Conservation (phyloP, 2,329 filamentous ascomycete species). For the Apiospora kogelbergensis region DNA sequence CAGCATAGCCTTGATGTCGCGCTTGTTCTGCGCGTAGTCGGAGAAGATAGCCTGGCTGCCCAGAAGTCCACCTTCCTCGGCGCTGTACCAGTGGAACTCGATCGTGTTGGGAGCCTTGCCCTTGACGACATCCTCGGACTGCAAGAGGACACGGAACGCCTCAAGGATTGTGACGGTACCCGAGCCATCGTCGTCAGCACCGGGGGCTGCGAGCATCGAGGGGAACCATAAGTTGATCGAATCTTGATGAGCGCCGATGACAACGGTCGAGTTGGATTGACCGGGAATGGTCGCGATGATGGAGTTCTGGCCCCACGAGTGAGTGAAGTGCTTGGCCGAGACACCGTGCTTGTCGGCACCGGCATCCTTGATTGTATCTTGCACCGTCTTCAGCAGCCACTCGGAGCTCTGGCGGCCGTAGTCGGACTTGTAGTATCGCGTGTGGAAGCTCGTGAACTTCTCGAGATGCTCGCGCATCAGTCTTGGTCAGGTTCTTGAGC, state of each 20-base stretch:
- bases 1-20: constrained; percentile 91
- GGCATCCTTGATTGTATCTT: constrained; percentile 67
- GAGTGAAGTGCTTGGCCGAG: constrained; percentile 70
- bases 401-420: constrained; percentile 81
- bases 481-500: constrained; percentile 68
- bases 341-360: constrained; percentile 68
- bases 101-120: constrained; percentile 81
- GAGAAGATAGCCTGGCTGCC: constrained; percentile 84
- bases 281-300: constrained; percentile 92
- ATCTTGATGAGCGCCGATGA: constrained; percentile 92
- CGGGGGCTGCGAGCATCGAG: constrained; percentile 78
- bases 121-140: constrained; percentile 65
- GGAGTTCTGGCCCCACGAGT: constrained; percentile 86
- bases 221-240: constrained; percentile 93
- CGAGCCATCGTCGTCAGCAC: constrained; percentile 93
- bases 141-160: constrained; percentile 77
- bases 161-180: constrained; percentile 95
- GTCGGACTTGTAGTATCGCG: constrained; percentile 77
- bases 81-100: constrained; percentile 92
- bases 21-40: constrained; percentile 69
- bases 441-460: constrained; percentile 76
- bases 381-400: constrained; percentile 80
- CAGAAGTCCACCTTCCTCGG: constrained; percentile 70
- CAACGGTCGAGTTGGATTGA: constrained; percentile 77
- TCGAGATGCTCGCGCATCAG: constrained; percentile 78